A percentile compares a stretch with the other conserved stretches of the same genome.
These are phyloP conservation scores for Irpex rosettiformis DNA, from an alignment of 1,284 basidiomycete species.

Conservation along the genomic window DNA sequence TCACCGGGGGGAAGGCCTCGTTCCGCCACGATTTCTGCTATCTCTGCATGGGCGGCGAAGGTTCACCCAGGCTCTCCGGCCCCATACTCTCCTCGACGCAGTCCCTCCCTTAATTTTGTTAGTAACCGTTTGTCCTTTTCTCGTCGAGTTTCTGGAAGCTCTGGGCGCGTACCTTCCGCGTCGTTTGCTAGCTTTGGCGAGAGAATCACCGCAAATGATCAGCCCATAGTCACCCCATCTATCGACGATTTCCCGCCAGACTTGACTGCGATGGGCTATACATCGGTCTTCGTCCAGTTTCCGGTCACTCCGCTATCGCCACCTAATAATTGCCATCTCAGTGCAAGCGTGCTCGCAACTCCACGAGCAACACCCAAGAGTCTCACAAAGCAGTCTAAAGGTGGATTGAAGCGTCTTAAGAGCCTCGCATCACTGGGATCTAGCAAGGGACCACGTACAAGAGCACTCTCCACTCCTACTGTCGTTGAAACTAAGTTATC, in stretches of 20 bases:
- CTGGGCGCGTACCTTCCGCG: slow-evolving; percentile 32
- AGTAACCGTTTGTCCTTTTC: slow-evolving; percentile 28
- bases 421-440: slow-evolving; percentile 26
- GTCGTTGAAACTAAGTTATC: slow-evolving; percentile 11
- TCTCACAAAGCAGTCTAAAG: slow-evolving; percentile 17
- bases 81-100: slow-evolving; percentile 31
- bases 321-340: slow-evolving; percentile 14
- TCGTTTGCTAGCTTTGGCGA: slow-evolving; percentile 41
- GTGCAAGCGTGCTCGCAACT: slow-evolving; percentile 12
- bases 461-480: slow-evolving; percentile 20
- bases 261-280: slow-evolving; percentile 58
- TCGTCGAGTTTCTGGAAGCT: slow-evolving; percentile 33
- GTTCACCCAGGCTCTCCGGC: slow-evolving; percentile 69
- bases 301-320: slow-evolving; percentile 35
- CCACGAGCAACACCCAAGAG: slow-evolving; percentile 7
- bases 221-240: slow-evolving; percentile 27
- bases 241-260: slow-evolving; percentile 44
- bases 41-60: slow-evolving; percentile 53
- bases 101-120: slow-evolving; percentile 27
- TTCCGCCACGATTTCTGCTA: slow-evolving; percentile 31
- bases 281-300: slow-evolving; percentile 59
- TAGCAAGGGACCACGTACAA: slow-evolving; percentile 21
- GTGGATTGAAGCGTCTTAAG: slow-evolving; percentile 27
- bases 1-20: slow-evolving; percentile 20
- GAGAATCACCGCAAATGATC: slow-evolving; percentile 31